A percentile compares a stretch with the other conserved stretches of the same genome.
These are phyloP conservation scores for Albatrellus ellisii DNA, from an alignment of 768 basidiomycete species.

Conservation along the genomic window DNA sequence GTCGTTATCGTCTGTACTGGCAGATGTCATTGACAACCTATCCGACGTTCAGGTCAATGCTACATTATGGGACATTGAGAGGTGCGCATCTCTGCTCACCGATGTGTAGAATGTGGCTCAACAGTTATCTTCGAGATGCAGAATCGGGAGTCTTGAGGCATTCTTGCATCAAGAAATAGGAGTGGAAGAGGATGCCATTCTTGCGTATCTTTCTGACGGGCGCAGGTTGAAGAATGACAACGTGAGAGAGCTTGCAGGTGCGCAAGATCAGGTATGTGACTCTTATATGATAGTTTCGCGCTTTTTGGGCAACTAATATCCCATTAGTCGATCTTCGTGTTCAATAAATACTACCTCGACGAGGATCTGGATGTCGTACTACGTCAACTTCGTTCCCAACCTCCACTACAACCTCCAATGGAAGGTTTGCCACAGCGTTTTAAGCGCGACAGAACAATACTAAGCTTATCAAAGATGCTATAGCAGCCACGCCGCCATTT, in stretches of 20 bases:
- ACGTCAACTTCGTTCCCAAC: constrained; percentile 43
- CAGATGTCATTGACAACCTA: constrained; percentile 1
- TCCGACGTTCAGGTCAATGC: constrained; percentile 34
- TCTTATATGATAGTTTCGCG: not conserved
- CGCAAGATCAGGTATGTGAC: constrained; percentile 55
- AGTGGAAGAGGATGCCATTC: constrained; percentile 50
- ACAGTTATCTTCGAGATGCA: constrained; percentile 18
- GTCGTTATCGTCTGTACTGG: not conserved
- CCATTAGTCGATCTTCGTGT: constrained; percentile 59
- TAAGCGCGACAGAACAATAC: not conserved
- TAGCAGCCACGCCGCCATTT: constrained; percentile 60
- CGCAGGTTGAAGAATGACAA: constrained; percentile 58
- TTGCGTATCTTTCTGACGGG: constrained; percentile 75
- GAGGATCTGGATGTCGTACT: constrained; percentile 54
- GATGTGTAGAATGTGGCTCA: not conserved
- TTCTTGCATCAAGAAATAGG: constrained; percentile 65
- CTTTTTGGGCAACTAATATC: not conserved
- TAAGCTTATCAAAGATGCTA: constrained; percentile 29
- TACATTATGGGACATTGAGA: constrained; percentile 65
- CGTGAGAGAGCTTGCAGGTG: constrained; percentile 61
- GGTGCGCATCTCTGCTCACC: constrained; percentile 34
- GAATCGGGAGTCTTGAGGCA: constrained; percentile 52
- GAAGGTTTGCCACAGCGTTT: constrained; percentile 42
- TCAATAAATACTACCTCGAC: constrained; percentile 73
- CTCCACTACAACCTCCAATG: constrained; percentile 53